Conservation (phyloP, 495 filamentous ascomycete species). For the Daldinia caldariorum region DNA sequence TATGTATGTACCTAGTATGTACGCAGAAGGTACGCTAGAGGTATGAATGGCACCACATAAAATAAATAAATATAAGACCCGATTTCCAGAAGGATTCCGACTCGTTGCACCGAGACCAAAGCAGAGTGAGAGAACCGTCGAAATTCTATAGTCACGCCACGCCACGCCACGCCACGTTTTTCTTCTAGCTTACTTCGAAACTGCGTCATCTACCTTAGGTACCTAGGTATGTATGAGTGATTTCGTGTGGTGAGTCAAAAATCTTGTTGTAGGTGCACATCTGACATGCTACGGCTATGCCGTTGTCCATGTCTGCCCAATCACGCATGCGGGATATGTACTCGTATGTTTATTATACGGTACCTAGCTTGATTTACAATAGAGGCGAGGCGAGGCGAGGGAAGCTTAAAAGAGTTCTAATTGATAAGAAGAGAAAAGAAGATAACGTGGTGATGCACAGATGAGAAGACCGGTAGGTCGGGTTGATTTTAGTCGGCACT, state of each 20-base stretch:
- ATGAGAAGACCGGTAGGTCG: too few species aligned
- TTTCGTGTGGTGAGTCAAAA: conserved; percentile 27
- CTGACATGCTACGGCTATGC: conserved; percentile 19
- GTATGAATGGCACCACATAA: neutral
- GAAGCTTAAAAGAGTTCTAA: too few species aligned
- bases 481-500: too few species aligned
- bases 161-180: neutral
- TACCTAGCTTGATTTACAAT: neutral
- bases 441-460: neutral
- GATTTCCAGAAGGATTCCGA: conserved; percentile 31
- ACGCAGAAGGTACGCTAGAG: too few species aligned
- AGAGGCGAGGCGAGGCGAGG: too few species aligned
- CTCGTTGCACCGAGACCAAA: conserved; percentile 14
- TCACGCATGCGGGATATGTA: conserved; percentile 19
- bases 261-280: conserved; percentile 10
- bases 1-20: too few species aligned
- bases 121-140: too few species aligned
- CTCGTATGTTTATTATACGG: neutral
- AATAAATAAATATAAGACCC: neutral
- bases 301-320: conserved; percentile 1
- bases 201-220: conserved; percentile 42
- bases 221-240: conserved; percentile 16
- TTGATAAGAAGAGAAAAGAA: too few species aligned
- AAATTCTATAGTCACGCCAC: conserved; percentile 6
- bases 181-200: conserved; percentile 4